These are phyloP conservation scores for Exophiala aquamarina DNA, from an alignment of 2,329 filamentous ascomycete genomes.

Conservation along the genomic window DNA sequence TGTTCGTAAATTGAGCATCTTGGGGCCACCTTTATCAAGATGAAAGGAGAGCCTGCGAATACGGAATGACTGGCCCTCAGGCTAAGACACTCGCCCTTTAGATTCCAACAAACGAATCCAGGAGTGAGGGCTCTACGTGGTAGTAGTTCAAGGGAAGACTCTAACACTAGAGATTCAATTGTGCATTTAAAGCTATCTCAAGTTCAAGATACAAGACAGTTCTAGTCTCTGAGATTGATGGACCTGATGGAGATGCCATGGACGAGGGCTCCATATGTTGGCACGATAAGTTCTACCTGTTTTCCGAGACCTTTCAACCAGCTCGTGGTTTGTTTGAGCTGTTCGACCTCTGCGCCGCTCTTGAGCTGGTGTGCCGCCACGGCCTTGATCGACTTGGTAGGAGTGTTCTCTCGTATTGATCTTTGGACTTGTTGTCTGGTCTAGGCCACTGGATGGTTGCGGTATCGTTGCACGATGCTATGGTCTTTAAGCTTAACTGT, in stretches of 20 bases:
- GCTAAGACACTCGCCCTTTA: too few species aligned
- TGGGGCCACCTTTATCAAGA: too few species aligned
- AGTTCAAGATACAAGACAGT: too few species aligned
- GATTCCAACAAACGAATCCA: too few species aligned
- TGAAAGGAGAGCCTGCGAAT: too few species aligned
- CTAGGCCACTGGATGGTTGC: background rate
- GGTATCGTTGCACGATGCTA: slow-evolving; percentile 3
- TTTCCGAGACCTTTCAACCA: slow-evolving; percentile 26
- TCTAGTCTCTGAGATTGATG: slow-evolving; percentile 31
- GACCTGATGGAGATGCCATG: slow-evolving; percentile 30
- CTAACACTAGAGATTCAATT: too few species aligned
- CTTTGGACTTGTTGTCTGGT: background rate
- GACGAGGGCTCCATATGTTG: slow-evolving; percentile 30
- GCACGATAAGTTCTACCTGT: slow-evolving; percentile 14
- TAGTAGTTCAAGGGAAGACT: too few species aligned
- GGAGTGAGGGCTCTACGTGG: too few species aligned
- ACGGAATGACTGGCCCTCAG: too few species aligned
- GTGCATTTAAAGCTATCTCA: too few species aligned
- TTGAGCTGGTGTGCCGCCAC: slow-evolving; percentile 12
- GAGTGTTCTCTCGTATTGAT: background rate
- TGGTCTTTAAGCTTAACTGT: slow-evolving; percentile 6
- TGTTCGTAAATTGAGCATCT: too few species aligned
- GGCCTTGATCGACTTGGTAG: slow-evolving; percentile 5
- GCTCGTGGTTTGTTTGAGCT: background rate
- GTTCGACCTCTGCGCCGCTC: slow-evolving; percentile 4